Percentiles rank a stretch among this genome's conserved stretches.
Conservation (phyloP, 352 stramenopile genomes). For the Pythium insidiosum region DNA sequence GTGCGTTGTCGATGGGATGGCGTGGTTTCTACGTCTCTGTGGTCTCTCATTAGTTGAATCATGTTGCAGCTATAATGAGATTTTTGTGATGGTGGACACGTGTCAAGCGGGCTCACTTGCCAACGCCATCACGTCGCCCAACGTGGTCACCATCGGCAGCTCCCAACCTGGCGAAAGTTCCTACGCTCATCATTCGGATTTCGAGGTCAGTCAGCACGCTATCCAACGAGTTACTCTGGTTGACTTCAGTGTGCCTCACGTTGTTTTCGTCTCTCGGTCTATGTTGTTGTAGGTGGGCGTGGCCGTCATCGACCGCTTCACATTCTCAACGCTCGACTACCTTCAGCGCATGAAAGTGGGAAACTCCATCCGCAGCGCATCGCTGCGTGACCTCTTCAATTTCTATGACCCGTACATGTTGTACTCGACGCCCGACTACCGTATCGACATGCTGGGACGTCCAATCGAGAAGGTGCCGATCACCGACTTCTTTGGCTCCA, state of each 20-base stretch:
- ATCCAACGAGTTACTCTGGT: no score
- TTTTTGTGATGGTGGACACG: slow-evolving; percentile 98
- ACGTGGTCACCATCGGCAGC: slow-evolving; percentile 91
- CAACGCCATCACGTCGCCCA: slow-evolving; percentile 78
- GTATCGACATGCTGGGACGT: slow-evolving; percentile 63
- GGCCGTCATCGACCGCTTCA: slow-evolving; percentile 87
- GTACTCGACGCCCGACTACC: slow-evolving; percentile 70
- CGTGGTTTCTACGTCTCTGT: no score
- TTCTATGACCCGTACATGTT: slow-evolving; percentile 84
- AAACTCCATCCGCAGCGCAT: slow-evolving; percentile 55
- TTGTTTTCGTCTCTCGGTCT: no score
- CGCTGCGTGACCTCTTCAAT: slow-evolving; percentile 60
- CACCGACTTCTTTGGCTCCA: slow-evolving; percentile 86
- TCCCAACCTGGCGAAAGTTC: slow-evolving; percentile 91
- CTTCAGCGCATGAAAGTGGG: slow-evolving; percentile 80
- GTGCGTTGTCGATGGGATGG: slow-evolving; percentile 17
- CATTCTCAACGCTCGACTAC: slow-evolving; percentile 85
- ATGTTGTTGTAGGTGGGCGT: slow-evolving; percentile 51
- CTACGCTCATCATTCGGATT: slow-evolving; percentile 90
- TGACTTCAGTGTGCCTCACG: no score
- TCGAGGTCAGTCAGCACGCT: no score
- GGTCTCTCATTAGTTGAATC: no score
- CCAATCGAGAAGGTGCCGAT: slow-evolving; percentile 67
- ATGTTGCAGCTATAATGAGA: slow-evolving; percentile 90
- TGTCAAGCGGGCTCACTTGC: slow-evolving; percentile 94